Evolutionary conservation across 2,329 filamentous ascomycete species (phyloP), one percentile per base, ranked within the genome.

Genomic region (Neopestalotiopsis sp.): DNA sequence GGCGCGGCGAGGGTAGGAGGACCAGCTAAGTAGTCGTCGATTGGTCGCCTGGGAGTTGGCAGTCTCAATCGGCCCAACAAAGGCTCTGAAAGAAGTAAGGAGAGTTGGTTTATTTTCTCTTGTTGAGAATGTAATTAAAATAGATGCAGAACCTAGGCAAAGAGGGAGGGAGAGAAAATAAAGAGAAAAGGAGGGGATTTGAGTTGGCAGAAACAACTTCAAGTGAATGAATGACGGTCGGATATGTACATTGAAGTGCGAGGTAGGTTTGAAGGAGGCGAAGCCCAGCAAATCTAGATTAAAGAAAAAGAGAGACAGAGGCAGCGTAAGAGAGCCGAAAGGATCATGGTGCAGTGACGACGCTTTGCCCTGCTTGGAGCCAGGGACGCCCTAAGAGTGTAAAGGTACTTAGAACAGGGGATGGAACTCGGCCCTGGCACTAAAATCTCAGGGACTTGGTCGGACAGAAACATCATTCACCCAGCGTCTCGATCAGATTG

Each of bases 201-300:
- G 40, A 49, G 61, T 20, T 64, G 38, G 34, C 13, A 24, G 45
- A 49, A 53, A 13, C 14, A 24, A 24, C 10, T 30, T 34, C 20
- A 40, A 64, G 28, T 64, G 61, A 64, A 34, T 62, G 59, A 42
- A 20, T 62, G 59, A 62, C 34, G 61, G 20, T 64, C 38, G n/a
- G 17, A 53, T 53, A 53, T 53, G 45, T 53, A 53, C 45, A 53
- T n/a, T 53, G 17, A 38, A 53, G 45, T 53, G 45, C 20, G 34
- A 38, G 34, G 45, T 53, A 53, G 45, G 61, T 40, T 53, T 45
- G 38, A 24, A 63, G 28, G 61, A 64, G 61, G 40, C 61, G 61
- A 64, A 59, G 57, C 30, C 57, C 14, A 64, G 61, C 40, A 38
- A 45, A 64, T 34, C 61, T 17, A 32, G 14, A 40, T 14, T 14